A percentile compares a stretch with the other conserved stretches of the same genome.
phyloP scores from a whole-genome alignment of 257 asterid genomes.

The Solanum appendiculatum region DNA sequence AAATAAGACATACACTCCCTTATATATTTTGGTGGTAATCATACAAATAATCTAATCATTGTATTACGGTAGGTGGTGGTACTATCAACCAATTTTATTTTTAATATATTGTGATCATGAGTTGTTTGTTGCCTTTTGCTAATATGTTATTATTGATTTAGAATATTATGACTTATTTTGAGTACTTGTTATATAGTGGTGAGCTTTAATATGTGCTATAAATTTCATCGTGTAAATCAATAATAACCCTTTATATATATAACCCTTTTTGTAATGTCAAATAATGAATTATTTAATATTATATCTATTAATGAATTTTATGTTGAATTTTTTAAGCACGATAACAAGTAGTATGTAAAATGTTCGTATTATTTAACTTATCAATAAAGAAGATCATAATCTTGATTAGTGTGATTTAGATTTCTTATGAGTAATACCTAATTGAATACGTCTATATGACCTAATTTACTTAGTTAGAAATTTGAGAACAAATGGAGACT shows the following conservation, averaged over 20 bases:
- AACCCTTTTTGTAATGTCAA: background rate
- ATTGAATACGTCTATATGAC: too few relatives aligned
- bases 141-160: background rate
- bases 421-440: too few relatives aligned
- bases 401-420: too few relatives aligned
- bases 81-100: background rate
- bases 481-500: too few relatives aligned
- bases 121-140: background rate
- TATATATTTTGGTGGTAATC: background rate
- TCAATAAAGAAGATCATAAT: too few relatives aligned
- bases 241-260: too few relatives aligned
- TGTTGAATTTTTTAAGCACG: background rate
- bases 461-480: too few relatives aligned
- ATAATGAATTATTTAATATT: background rate
- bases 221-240: too few relatives aligned
- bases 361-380: background rate
- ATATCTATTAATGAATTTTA: background rate
- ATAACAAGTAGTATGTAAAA: background rate
- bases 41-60: background rate
- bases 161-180: background rate
- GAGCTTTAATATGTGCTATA: background rate
- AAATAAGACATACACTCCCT: too few relatives aligned
- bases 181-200: background rate
- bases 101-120: background rate
- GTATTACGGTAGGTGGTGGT: background rate